Evolutionary conservation across 192 early-diverging fungal genomes (phyloP), one percentile per base, ranked within the genome.

Genomic region (Entomortierella beljakovae): DNA sequence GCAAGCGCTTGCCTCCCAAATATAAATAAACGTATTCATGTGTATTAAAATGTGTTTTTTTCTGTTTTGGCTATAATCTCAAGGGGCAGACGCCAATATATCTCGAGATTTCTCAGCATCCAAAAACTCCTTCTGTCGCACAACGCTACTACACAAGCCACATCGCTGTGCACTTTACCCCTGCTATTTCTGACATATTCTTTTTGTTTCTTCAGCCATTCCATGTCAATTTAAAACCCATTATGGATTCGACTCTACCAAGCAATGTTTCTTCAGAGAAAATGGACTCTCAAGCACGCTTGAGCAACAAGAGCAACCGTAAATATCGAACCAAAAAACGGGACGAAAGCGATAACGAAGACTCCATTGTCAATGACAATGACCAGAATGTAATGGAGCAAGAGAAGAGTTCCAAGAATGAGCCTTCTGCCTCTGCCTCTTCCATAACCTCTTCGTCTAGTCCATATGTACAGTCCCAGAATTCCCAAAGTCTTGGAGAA

Each of bases 391-490:
- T 56, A 57, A 46, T 57, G 43, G 20, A 58, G 13, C 20, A 38
- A n/a, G 42, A n/a, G 22, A 18, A 31, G 9, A 10, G 28, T 1
- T 29, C 34, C 51, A 26, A 5, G 11, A 7, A 55, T 15, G 37
- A 40, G 13, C 37, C 37, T 9, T 9, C 37, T 13, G 13, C 6
- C 37, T 9, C 43, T 15, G 22, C 26, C 23, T 13, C 49, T 2
- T 23, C 46, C 3, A 26, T 26, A 3, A 37, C 3, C n/a, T 23
- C 25, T 33, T 61, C 9, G 35, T 29, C 25, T 13, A 43, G 48
- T n/a, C 71, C 64, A n/a, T 77, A 69, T 58, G 31, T 69, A 18
- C 59, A 77, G 37, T 77, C 74, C n/a, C 74, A 77, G 60, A 64
- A 69, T 11, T 65, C 74, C 25, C 74, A 77, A 28, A 69, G 50